A percentile compares a stretch with the other conserved stretches of the same genome.
Conservation (phyloP, 345 rosid genomes). For the Barbarea vulgaris region DNA sequence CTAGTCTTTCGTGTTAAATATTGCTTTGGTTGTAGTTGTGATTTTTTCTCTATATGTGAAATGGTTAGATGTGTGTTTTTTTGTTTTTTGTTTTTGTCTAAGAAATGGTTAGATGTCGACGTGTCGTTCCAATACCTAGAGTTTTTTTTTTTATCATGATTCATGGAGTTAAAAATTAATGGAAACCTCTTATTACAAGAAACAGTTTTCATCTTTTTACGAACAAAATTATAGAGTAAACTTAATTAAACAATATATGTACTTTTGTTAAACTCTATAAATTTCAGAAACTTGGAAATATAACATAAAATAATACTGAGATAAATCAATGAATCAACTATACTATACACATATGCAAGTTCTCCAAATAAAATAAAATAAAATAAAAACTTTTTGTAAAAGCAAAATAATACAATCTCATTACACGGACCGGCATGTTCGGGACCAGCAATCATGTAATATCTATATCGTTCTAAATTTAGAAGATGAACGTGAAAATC, state of each 20-base stretch:
- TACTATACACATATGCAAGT: not conserved
- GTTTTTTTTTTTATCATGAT: not conserved
- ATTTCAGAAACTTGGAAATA: not conserved
- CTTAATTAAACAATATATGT: not conserved
- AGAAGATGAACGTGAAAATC: constrained; percentile 35
- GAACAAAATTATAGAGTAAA: not conserved
- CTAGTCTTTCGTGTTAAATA: not conserved
- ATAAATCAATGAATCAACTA: not conserved
- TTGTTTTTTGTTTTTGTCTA: too few relatives aligned
- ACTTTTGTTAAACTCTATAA: not conserved
- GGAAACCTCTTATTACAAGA: not conserved
- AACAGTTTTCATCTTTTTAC: not conserved
- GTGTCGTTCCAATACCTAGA: not conserved
- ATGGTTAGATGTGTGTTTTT: not conserved
- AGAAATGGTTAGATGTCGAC: not conserved
- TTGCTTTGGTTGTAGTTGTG: not conserved
- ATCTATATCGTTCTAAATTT: constrained; percentile 15
- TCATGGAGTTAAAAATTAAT: not conserved
- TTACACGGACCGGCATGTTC: constrained; percentile 30
- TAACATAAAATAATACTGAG: not conserved
- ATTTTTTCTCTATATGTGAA: not conserved
- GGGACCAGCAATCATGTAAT: constrained; percentile 24
- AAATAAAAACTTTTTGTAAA: not conserved
- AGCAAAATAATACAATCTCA: constrained; percentile 8
- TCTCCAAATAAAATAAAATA: not conserved